These are phyloP conservation scores for Penicillium sp. DNA, from an alignment of 2,329 filamentous ascomycete genomes.

Conservation along the genomic window DNA sequence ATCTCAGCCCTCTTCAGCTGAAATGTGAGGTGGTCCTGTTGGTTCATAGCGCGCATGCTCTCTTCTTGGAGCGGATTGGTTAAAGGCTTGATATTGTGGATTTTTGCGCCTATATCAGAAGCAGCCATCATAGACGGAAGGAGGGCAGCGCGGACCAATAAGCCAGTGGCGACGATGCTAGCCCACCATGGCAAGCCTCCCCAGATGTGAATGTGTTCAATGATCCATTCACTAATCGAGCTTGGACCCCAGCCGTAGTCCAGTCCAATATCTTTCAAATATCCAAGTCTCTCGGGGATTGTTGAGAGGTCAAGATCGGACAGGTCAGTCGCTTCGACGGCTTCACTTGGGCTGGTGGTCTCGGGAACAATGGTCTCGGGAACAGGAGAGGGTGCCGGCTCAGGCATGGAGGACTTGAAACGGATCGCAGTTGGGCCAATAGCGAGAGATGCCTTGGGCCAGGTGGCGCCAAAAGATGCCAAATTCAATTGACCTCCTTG, in stretches of 20 bases:
- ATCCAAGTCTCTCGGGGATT: slow-evolving; percentile 73
- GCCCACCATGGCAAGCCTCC: slow-evolving; percentile 75
- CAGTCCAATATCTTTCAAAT: slow-evolving; percentile 73
- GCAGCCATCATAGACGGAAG: slow-evolving; percentile 61
- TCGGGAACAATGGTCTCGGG: slow-evolving; percentile 12
- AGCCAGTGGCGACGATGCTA: slow-evolving; percentile 61
- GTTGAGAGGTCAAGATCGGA: slow-evolving; percentile 42
- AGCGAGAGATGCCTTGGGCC: slow-evolving; percentile 22
- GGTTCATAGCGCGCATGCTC: slow-evolving; percentile 44
- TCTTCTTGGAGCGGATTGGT: slow-evolving; percentile 53
- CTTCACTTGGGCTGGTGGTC: slow-evolving; percentile 7
- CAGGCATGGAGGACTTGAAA: slow-evolving; percentile 38
- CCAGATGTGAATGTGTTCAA: slow-evolving; percentile 80
- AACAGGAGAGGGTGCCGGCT: slow-evolving; percentile 13
- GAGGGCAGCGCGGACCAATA: slow-evolving; percentile 60
- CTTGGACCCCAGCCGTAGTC: slow-evolving; percentile 84
- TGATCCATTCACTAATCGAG: slow-evolving; percentile 62
- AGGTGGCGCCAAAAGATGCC: slow-evolving; percentile 19
- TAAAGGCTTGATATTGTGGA: slow-evolving; percentile 57
- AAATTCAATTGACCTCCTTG: slow-evolving; percentile 20
- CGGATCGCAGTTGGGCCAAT: slow-evolving; percentile 28
- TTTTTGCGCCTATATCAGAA: slow-evolving; percentile 58
- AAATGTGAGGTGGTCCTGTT: slow-evolving; percentile 46
- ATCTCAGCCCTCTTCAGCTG: slow-evolving; percentile 49
- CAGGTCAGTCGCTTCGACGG: slow-evolving; percentile 24